Evolutionary conservation across 129 eudicot species (phyloP).

Genomic region (Flaveria robusta): DNA sequence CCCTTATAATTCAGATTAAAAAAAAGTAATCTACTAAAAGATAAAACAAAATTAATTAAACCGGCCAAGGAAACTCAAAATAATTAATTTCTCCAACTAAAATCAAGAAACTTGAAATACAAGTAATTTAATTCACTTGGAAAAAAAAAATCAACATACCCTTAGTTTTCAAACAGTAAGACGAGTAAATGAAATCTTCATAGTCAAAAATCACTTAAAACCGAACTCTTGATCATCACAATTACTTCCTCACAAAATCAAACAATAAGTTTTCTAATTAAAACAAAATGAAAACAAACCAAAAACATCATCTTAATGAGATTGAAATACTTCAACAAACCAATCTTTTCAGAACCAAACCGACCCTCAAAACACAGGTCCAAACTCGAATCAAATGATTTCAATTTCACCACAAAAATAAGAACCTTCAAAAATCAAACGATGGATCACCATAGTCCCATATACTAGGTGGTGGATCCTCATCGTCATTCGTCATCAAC

Average conservation of each 20-base stretch:
- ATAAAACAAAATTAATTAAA: not conserved
- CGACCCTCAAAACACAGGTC: too few species aligned
- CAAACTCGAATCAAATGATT: too few species aligned
- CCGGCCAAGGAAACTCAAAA: not conserved
- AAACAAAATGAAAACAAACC: too few species aligned
- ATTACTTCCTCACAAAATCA: not conserved
- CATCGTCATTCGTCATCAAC: constrained; percentile 51
- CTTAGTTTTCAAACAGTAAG: not conserved
- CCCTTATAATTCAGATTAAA: not conserved
- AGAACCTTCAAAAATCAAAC: constrained; percentile 46
- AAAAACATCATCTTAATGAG: too few species aligned
- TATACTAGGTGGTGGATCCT: constrained; percentile 49
- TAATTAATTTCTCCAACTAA: not conserved
- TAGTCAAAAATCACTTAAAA: not conserved
- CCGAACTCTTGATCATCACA: not conserved
- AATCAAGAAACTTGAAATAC: not conserved
- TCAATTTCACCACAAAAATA: too few species aligned
- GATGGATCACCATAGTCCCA: constrained; percentile 79
- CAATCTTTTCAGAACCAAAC: too few species aligned
- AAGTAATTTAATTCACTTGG: not conserved
- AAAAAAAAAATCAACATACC: not conserved
- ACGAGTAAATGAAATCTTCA: not conserved
- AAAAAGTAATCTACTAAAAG: not conserved
- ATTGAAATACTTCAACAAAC: too few species aligned
- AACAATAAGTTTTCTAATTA: too few species aligned